Conservation (phyloP, 768 basidiomycete genomes). For the Krasilnikovozyma curviuscula region DNA sequence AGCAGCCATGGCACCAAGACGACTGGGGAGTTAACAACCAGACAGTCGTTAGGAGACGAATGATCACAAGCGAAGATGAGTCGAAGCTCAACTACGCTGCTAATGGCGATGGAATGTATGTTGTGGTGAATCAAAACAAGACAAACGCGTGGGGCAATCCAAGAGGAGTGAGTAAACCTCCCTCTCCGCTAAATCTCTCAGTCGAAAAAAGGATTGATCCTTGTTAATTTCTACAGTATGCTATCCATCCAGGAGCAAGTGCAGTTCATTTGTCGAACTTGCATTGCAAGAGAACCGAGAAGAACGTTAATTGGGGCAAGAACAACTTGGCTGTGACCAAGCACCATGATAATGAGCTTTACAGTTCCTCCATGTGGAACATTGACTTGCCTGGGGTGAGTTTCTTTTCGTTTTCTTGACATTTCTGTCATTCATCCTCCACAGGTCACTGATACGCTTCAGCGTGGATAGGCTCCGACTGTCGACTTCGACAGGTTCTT, state of each 20-base stretch:
- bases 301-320: conserved; percentile 49
- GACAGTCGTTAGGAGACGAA: background rate
- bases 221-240: background rate
- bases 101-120: conserved; percentile 41
- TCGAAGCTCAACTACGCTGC: conserved; percentile 31
- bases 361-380: conserved; percentile 43
- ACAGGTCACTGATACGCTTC: too few relatives aligned
- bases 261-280: conserved; percentile 34
- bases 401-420: conserved; percentile 10
- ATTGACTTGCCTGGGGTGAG: conserved; percentile 37
- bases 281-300: conserved; percentile 39
- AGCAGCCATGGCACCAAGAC: conserved; percentile 39
- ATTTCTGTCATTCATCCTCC: too few relatives aligned
- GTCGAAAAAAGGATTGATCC: conserved; percentile 26
- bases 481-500: conserved; percentile 35
- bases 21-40: conserved; percentile 28
- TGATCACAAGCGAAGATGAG: background rate
- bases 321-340: conserved; percentile 7
- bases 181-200: conserved; percentile 40
- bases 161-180: conserved; percentile 43
- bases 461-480: too few relatives aligned
- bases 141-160: conserved; percentile 40
- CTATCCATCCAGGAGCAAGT: background rate
- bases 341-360: conserved; percentile 44
- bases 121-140: conserved; percentile 38